Conservation (phyloP, 495 filamentous ascomycete genomes). For the Podospora pseudocomata region DNA sequence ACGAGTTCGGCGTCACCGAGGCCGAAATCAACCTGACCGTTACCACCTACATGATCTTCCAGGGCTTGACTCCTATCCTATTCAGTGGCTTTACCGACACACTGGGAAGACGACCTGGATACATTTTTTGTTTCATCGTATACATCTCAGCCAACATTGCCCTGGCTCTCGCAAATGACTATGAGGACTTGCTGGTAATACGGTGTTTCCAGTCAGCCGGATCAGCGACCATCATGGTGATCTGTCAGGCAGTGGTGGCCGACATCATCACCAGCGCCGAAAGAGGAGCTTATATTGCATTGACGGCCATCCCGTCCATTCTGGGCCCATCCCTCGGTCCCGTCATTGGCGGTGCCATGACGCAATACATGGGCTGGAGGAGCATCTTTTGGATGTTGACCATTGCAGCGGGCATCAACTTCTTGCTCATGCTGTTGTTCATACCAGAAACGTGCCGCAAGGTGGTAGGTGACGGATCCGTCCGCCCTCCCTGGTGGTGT, state of each 20-base stretch:
- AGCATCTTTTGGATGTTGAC: conserved; percentile 60
- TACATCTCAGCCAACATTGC: conserved; percentile 58
- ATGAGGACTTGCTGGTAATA: conserved; percentile 49
- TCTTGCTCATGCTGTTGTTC: conserved; percentile 33
- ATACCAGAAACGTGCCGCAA: conserved; percentile 54
- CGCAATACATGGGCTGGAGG: conserved; percentile 41
- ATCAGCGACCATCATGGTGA: conserved; percentile 47
- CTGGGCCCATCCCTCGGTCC: conserved; percentile 30
- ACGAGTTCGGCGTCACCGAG: conserved; percentile 50
- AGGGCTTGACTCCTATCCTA: conserved; percentile 56
- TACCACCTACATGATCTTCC: conserved; percentile 58
- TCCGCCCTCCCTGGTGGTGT: conserved; percentile 7
- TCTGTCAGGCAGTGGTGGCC: conserved; percentile 54
- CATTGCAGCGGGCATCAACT: conserved; percentile 35
- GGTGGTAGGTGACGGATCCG: conserved; percentile 54
- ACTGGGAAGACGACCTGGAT: conserved; percentile 52
- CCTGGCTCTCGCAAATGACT: conserved; percentile 48
- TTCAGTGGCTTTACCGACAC: conserved; percentile 55
- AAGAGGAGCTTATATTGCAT: conserved; percentile 47
- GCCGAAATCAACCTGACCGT: conserved; percentile 61
- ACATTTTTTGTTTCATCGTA: conserved; percentile 51
- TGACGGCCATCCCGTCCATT: conserved; percentile 36
- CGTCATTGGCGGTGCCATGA: conserved; percentile 59
- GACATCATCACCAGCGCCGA: conserved; percentile 53
- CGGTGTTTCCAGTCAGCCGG: conserved; percentile 55